Base-by-base conservation (phyloP, 352 stramenopile species). In the Globisporangium ultimum region DNA sequence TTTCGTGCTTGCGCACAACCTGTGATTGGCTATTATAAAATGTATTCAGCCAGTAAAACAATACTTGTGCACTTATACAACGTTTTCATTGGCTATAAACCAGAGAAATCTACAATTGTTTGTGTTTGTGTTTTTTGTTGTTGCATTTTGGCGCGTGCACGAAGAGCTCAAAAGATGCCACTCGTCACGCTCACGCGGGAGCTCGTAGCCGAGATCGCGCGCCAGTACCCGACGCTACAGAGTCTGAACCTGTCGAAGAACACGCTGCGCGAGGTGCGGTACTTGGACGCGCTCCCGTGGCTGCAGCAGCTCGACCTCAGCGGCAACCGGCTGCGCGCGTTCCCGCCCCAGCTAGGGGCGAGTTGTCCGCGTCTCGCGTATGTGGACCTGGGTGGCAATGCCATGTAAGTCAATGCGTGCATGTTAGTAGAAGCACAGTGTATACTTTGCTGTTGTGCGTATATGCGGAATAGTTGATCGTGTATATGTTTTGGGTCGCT, bases 211-310 rank as follows among this genome's bases (percentile, higher is more conserved):
- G 71, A 87, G 63, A 80, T 92, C 64, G 76, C 74, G 69, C 60
- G 56, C 22, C 71, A 88, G 59, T 76, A 83, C 60, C 82, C 82
- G 62, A 20, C 64, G 59, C 67, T 92, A 55, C 73, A 85, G 66
- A 80, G 75, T 43, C 72, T 89, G 32, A 87, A 79, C 47, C 74
- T 92, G 18, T 71, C 76, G 20, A 63, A 55, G 34, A 92, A 90
- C 53, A 76, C 72, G 47, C 69, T 92, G 36, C 59, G 50, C 2
- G 70, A 82, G 46, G 63, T 89, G 24, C 56, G 60, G 18, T 67
- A 84, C 47, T 64, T 92, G 48, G 68, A 76, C 64, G 49, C 79
- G 55, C 64, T 92, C 50, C 70, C 70, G n/a, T 55, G 54, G 20
- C 61, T 92, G 56, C 67, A 60, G 22, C 72, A 76, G 20, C 64